Evolutionary conservation across 2,329 filamentous ascomycete genomes (phyloP).

Genomic region (Xylariaceae sp.): DNA sequence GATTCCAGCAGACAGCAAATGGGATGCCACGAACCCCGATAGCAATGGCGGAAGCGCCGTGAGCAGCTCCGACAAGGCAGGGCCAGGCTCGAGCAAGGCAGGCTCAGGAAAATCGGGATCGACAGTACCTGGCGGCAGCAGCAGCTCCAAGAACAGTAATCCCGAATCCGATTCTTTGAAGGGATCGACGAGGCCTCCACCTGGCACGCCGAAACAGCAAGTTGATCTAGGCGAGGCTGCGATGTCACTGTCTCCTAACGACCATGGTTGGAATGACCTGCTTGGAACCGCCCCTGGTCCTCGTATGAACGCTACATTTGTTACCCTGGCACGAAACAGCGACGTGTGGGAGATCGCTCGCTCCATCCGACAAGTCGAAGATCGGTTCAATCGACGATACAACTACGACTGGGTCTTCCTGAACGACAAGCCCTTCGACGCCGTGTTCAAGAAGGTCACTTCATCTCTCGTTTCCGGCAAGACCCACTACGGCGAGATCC

Average conservation of each 20-base stretch:
- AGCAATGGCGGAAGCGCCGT: conserved; percentile 14
- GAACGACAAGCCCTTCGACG: conserved; percentile 92
- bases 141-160: too few relatives aligned
- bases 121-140: conserved; percentile 15
- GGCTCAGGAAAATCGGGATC: conserved; percentile 15
- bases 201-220: conserved; percentile 29
- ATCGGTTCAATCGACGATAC: conserved; percentile 95
- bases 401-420: conserved; percentile 99
- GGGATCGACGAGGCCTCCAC: conserved; percentile 24
- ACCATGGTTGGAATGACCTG: conserved; percentile 51
- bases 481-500: conserved; percentile 85
- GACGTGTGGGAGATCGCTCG: conserved; percentile 96
- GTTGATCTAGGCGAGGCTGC: conserved; percentile 42
- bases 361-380: conserved; percentile 93
- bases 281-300: conserved; percentile 56
- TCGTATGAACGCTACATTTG: conserved; percentile 95
- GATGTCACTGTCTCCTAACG: conserved; percentile 49
- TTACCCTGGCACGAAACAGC: conserved; percentile 86
- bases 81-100: too few relatives aligned
- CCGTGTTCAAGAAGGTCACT: conserved; percentile 89
- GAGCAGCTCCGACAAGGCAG: conserved; percentile 7
- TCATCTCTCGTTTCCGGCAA: conserved; percentile 85
- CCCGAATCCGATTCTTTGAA: conserved; percentile 24
- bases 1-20: conserved; percentile 26
- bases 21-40: conserved; percentile 6